A percentile compares a stretch with the other conserved stretches of the same genome.
phyloP scores from a whole-genome alignment of 2,329 filamentous ascomycete species.

The Ascochyta fabae region DNA sequence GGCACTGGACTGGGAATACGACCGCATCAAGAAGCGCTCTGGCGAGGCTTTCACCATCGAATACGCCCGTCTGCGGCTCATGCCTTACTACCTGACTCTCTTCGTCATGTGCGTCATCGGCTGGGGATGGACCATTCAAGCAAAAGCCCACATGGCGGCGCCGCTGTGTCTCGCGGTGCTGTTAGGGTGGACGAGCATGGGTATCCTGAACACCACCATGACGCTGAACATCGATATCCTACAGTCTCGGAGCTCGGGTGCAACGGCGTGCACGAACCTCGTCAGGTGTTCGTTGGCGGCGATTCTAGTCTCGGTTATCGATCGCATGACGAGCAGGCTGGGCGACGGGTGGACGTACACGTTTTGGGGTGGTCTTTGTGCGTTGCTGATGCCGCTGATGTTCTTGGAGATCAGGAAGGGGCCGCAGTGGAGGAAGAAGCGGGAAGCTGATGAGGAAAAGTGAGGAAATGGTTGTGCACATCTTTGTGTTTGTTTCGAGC shows the following conservation, averaged over 20 bases:
- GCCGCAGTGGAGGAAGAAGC: constrained; percentile 29
- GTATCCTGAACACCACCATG: constrained; percentile 40
- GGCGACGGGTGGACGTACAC: constrained; percentile 40
- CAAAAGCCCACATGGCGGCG: constrained; percentile 29
- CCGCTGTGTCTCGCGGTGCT: constrained; percentile 30
- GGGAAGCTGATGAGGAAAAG: constrained; percentile 26
- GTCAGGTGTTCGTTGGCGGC: constrained; percentile 36
- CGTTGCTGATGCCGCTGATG: constrained; percentile 36
- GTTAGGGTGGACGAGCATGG: constrained; percentile 38
- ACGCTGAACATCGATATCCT: constrained; percentile 41
- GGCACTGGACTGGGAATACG: constrained; percentile 61
- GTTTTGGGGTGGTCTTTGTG: constrained; percentile 32
- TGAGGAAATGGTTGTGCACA: background rate
- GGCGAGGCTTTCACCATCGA: constrained; percentile 36
- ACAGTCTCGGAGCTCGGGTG: constrained; percentile 33
- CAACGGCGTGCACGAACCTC: constrained; percentile 37
- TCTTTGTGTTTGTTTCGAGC: background rate
- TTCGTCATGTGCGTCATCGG: constrained; percentile 36
- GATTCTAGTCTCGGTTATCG: constrained; percentile 33
- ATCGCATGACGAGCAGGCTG: constrained; percentile 29
- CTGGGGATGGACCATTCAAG: constrained; percentile 37
- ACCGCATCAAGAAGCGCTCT: constrained; percentile 37
- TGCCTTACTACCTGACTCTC: constrained; percentile 34
- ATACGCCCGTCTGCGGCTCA: constrained; percentile 35
- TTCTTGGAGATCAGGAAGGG: constrained; percentile 37